phyloP scores from a whole-genome alignment of 1,139 yeast genomes.

The Sugiyamaella castrensis region DNA sequence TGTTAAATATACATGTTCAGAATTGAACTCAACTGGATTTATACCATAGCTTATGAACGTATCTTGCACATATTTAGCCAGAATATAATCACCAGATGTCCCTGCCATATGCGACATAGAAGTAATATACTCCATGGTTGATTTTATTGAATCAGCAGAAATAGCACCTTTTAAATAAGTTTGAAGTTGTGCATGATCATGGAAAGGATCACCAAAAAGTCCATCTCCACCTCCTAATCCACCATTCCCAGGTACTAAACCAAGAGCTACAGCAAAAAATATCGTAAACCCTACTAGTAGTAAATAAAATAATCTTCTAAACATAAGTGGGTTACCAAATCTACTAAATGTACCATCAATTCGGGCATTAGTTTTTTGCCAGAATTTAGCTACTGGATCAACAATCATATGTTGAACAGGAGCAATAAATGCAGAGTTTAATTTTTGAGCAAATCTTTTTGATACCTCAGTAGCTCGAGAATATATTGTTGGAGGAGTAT shows the following conservation, averaged over 20 bases:
- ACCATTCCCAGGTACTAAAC: constrained; percentile 40
- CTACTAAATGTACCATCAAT: constrained; percentile 59
- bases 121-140: constrained; percentile 69
- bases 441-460: constrained; percentile 34
- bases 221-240: constrained; percentile 45
- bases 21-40: constrained; percentile 45
- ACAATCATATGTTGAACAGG: constrained; percentile 54
- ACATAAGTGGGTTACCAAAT: constrained; percentile 81
- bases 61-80: constrained; percentile 61
- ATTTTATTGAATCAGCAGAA: constrained; percentile 59
- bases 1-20: constrained; percentile 55
- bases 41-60: constrained; percentile 57
- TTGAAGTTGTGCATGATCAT: constrained; percentile 53
- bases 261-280: constrained; percentile 56
- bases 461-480: constrained; percentile 30
- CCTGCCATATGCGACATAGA: constrained; percentile 88
- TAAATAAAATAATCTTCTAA: constrained; percentile 72
- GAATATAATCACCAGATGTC: constrained; percentile 73
- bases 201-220: constrained; percentile 54
- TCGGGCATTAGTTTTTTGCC: constrained; percentile 44
- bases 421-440: constrained; percentile 46
- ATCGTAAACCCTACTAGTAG: constrained; percentile 56
- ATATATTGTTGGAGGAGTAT: constrained; percentile 19
- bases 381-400: constrained; percentile 68
- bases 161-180: constrained; percentile 50